These are phyloP conservation scores for Fusarium gaditjirri DNA, from an alignment of 2,329 filamentous ascomycete species.

Conservation along the genomic window DNA sequence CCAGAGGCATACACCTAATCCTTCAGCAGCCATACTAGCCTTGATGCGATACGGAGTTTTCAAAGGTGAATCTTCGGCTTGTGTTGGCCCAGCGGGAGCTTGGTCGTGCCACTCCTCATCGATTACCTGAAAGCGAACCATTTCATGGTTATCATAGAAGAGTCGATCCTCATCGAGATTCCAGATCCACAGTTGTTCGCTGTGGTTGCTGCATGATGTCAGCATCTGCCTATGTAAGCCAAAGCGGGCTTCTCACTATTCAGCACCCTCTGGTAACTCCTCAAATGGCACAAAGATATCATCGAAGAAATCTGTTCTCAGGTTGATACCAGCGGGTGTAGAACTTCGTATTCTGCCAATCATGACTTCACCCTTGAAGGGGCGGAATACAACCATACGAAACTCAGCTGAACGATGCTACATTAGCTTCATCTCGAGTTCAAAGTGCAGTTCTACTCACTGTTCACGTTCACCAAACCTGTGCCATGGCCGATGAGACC, in stretches of 20 bases:
- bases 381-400: slow-evolving; percentile 90
- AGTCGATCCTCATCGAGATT: slow-evolving; percentile 77
- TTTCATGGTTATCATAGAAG: slow-evolving; percentile 91
- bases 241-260: slow-evolving; percentile 66
- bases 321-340: slow-evolving; percentile 76
- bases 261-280: slow-evolving; percentile 78
- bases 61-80: slow-evolving; percentile 69
- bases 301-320: slow-evolving; percentile 92
- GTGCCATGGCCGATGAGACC: slow-evolving; percentile 93
- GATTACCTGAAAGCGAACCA: slow-evolving; percentile 86
- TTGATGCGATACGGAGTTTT: slow-evolving; percentile 78
- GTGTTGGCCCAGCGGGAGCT: slow-evolving; percentile 73
- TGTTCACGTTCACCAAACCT: slow-evolving; percentile 93
- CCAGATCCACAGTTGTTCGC: slow-evolving; percentile 88
- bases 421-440: slow-evolving; percentile 2
- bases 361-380: slow-evolving; percentile 94
- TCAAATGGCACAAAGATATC: slow-evolving; percentile 85
- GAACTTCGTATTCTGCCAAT: slow-evolving; percentile 83
- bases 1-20: slow-evolving; percentile 72
- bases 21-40: slow-evolving; percentile 71
- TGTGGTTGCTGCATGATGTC: slow-evolving; percentile 66
- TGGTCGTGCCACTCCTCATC: slow-evolving; percentile 93
- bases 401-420: slow-evolving; percentile 74
- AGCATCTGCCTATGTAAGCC: neutral
- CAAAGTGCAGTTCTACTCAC: slow-evolving; percentile 57